These are phyloP conservation scores for Ilyonectria sp. DNA, from an alignment of 2,329 filamentous ascomycete genomes.

Conservation along the genomic window DNA sequence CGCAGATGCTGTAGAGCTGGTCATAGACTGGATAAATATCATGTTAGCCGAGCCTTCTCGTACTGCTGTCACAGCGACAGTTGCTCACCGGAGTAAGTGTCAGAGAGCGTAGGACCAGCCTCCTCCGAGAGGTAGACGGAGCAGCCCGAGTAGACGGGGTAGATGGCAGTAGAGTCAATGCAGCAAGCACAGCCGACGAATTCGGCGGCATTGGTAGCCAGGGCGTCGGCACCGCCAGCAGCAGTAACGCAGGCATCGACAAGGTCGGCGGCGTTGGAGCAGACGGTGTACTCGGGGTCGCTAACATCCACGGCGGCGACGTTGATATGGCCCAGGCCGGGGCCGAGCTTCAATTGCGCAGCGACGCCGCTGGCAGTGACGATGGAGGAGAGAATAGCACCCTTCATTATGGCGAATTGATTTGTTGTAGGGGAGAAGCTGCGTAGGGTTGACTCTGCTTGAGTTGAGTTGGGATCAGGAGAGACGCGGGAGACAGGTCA, in stretches of 20 bases:
- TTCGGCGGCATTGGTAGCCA: slow-evolving; percentile 39
- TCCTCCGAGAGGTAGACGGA: slow-evolving; percentile 48
- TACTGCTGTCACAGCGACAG: not conserved
- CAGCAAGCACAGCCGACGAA: slow-evolving; percentile 52
- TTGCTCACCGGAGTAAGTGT: slow-evolving; percentile 46
- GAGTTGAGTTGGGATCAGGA: slow-evolving; percentile 7
- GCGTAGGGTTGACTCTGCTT: not conserved
- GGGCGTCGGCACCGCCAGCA: slow-evolving; percentile 43
- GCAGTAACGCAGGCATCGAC: slow-evolving; percentile 42
- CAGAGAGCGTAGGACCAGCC: slow-evolving; percentile 35
- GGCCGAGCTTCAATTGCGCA: slow-evolving; percentile 46
- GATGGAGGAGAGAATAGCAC: slow-evolving; percentile 34
- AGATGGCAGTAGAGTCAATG: slow-evolving; percentile 36
- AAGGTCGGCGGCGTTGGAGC: slow-evolving; percentile 39
- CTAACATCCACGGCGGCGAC: slow-evolving; percentile 44
- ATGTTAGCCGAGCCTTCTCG: slow-evolving; percentile 30
- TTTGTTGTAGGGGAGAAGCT: slow-evolving; percentile 5
- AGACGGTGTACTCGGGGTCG: slow-evolving; percentile 46
- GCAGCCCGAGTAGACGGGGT: slow-evolving; percentile 49
- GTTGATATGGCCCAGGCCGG: slow-evolving; percentile 34
- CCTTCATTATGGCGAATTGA: slow-evolving; percentile 44
- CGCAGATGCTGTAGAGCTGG: slow-evolving; percentile 46
- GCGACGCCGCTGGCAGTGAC: slow-evolving; percentile 43
- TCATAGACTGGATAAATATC: slow-evolving; percentile 42
- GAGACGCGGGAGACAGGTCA: slow-evolving; percentile 23